Conservation (phyloP, 352 stramenopile genomes). For the Globisporangium recalcitrans region DNA sequence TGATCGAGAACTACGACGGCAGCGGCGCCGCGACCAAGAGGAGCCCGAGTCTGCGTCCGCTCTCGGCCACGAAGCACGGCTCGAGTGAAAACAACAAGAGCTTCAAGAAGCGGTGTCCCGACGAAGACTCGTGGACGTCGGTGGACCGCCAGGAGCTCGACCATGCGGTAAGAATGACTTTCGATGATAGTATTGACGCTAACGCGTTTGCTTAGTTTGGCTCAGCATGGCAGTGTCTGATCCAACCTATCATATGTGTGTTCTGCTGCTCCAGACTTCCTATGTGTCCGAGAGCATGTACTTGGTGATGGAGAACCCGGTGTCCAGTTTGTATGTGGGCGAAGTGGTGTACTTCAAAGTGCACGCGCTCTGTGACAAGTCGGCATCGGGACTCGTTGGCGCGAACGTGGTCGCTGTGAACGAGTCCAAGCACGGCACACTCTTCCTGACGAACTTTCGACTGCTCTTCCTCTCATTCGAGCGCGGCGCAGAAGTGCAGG, state of each 20-base stretch:
- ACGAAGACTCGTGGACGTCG: slow-evolving; percentile 85
- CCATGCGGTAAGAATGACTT: slow-evolving; percentile 41
- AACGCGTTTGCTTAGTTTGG: neutral
- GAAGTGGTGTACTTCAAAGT: slow-evolving; percentile 73
- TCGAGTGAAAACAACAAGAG: slow-evolving; percentile 10
- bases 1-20: slow-evolving; percentile 18
- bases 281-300: slow-evolving; percentile 82
- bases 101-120: slow-evolving; percentile 29
- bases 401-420: slow-evolving; percentile 17
- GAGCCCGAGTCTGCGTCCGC: slow-evolving; percentile 1
- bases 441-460: slow-evolving; percentile 72
- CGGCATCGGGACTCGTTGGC: slow-evolving; percentile 35
- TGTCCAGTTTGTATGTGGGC: slow-evolving; percentile 44
- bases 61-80: neutral
- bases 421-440: slow-evolving; percentile 45
- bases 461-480: slow-evolving; percentile 75
- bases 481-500: slow-evolving; percentile 20
- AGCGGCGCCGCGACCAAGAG: neutral
- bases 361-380: slow-evolving; percentile 63
- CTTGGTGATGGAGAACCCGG: slow-evolving; percentile 63
- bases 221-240: slow-evolving; percentile 6
- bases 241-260: slow-evolving; percentile 4
- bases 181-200: neutral
- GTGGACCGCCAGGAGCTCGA: slow-evolving; percentile 78
- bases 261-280: slow-evolving; percentile 41